Conservation (phyloP, 2,329 filamentous ascomycete genomes). For the Alternaria tenuissima region DNA sequence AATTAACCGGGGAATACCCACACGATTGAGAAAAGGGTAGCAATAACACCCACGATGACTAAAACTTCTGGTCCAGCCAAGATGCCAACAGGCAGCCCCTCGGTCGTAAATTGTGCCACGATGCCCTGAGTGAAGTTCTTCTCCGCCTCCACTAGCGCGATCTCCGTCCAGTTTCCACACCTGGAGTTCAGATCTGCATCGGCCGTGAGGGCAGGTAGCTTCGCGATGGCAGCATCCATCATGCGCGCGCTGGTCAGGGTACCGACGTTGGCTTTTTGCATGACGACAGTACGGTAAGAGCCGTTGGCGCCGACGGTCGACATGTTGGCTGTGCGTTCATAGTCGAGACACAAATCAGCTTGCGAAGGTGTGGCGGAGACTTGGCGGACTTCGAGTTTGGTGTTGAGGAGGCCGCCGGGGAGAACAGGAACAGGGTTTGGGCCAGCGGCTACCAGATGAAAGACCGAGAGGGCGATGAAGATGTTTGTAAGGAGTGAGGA, state of each 20-base stretch:
- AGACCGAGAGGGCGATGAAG: conserved; percentile 38
- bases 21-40: conserved; percentile 29
- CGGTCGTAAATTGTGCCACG: conserved; percentile 48
- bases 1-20: conserved; percentile 33
- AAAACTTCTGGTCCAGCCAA: conserved; percentile 35
- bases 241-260: conserved; percentile 51
- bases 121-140: conserved; percentile 56
- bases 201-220: conserved; percentile 51
- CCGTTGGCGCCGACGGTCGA: conserved; percentile 57
- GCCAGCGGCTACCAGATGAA: conserved; percentile 28
- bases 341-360: conserved; percentile 52
- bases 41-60: conserved; percentile 23
- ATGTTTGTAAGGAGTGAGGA: conserved; percentile 35
- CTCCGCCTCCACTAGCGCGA: conserved; percentile 56
- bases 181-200: conserved; percentile 53
- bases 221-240: conserved; percentile 53
- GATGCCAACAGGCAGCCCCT: conserved; percentile 42
- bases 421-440: conserved; percentile 16
- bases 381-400: conserved; percentile 40
- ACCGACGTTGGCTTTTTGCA: conserved; percentile 55
- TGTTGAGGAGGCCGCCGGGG: conserved; percentile 4
- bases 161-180: conserved; percentile 57
- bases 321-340: conserved; percentile 58
- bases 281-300: conserved; percentile 57
- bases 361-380: conserved; percentile 32